These are phyloP conservation scores for Angomonas ambiguus DNA, from an alignment of 208 protist genomes.

Conservation along the genomic window DNA sequence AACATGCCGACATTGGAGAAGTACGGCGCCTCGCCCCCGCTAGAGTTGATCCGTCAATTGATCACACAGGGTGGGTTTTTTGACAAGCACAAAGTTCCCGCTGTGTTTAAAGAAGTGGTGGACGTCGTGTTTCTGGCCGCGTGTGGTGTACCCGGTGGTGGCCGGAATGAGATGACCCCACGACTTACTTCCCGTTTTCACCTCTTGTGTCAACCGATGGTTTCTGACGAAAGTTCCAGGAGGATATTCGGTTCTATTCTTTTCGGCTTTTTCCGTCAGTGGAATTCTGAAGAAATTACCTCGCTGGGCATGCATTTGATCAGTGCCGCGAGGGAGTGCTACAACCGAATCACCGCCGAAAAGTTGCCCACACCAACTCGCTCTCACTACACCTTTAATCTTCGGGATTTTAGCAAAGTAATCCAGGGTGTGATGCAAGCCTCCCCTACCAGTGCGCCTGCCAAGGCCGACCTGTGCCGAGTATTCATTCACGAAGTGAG, in stretches of 20 bases:
- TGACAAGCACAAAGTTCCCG: constrained; percentile 91
- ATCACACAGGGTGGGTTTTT: constrained; percentile 92
- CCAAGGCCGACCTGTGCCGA: constrained; percentile 47
- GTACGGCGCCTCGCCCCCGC: constrained; percentile 93
- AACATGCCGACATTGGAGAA: constrained; percentile 95
- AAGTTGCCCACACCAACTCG: constrained; percentile 97
- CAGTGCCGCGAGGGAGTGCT: constrained; percentile 92
- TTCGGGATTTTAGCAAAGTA: constrained; percentile 97
- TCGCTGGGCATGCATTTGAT: constrained; percentile 77
- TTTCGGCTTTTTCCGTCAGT: constrained; percentile 78
- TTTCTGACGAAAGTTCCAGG: constrained; percentile 81
- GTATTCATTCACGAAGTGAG: constrained; percentile 95
- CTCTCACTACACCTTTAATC: constrained; percentile 99
- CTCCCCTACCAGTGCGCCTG: constrained; percentile 50
- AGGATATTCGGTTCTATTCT: constrained; percentile 97
- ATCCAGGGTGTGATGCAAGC: constrained; percentile 95
- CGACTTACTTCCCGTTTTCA: constrained; percentile 93
- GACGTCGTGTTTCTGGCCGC: constrained; percentile 88
- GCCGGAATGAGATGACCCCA: constrained; percentile 90
- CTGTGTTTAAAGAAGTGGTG: constrained; percentile 90
- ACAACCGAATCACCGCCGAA: constrained; percentile 90
- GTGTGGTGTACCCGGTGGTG: constrained; percentile 94
- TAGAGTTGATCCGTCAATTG: constrained; percentile 95
- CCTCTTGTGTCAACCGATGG: constrained; percentile 90
- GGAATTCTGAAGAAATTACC: constrained; percentile 42